Percentiles rank a stretch among this genome's conserved stretches.
Evolutionary conservation across 306 rosid genomes (phyloP).

Genomic region (Malus sylvestris): DNA sequence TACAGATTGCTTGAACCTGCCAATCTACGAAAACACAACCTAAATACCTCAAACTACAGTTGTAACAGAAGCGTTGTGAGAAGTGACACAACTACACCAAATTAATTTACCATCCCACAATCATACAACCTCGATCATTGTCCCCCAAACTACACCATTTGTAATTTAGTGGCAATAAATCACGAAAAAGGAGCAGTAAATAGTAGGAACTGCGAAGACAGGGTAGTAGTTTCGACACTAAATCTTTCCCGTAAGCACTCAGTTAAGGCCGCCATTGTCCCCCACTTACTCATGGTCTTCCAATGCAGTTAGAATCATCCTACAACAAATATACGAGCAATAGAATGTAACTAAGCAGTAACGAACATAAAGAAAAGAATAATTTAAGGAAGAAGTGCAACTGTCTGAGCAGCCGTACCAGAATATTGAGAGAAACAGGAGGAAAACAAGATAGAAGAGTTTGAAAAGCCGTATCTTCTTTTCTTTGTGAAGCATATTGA

Average conservation of each 20-base stretch:
- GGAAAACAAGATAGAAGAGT: constrained; percentile 66
- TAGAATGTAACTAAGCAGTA: constrained; percentile 5
- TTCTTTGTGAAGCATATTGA: constrained; percentile 73
- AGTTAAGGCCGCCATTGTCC: constrained; percentile 14
- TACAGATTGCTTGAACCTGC: background rate
- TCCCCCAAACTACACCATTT: background rate
- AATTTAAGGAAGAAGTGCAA: background rate
- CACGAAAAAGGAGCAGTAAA: background rate
- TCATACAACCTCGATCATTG: background rate
- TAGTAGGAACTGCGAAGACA: background rate
- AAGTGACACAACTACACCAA: background rate
- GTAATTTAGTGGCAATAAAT: background rate
- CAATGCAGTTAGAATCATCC: constrained; percentile 76
- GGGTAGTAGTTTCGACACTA: background rate
- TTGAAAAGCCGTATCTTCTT: constrained; percentile 86
- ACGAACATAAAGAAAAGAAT: background rate
- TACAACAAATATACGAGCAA: constrained; percentile 22
- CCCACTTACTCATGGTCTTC: constrained; percentile 38
- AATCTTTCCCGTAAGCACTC: background rate
- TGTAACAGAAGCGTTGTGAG: background rate
- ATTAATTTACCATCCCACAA: background rate
- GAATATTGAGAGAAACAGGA: constrained; percentile 80
- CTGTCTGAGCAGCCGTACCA: constrained; percentile 40
- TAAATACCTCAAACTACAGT: constrained; percentile 7
- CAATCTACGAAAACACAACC: constrained; percentile 8